These are phyloP conservation scores for Fusarium cicatricum DNA, from an alignment of 2,329 filamentous ascomycete genomes.

Conservation along the genomic window DNA sequence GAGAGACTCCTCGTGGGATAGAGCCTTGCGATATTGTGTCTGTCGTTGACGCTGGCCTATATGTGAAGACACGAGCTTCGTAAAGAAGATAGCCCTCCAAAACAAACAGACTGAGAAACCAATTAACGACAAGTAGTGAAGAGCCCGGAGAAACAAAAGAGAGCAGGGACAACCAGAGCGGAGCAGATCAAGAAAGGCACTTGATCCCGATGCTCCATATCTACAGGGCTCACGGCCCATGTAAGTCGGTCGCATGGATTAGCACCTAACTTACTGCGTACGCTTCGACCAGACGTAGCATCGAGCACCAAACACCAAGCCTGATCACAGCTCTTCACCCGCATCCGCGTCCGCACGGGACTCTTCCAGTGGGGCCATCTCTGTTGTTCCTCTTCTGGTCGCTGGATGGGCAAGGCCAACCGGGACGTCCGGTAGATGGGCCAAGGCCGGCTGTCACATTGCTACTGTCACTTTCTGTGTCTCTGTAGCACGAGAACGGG, in stretches of 20 bases:
- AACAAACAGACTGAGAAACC: not conserved
- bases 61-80: not conserved
- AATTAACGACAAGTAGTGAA: constrained; percentile 5
- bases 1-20: no score
- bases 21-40: no score
- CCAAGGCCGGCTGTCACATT: not conserved
- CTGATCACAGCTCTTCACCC: not conserved
- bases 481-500: not conserved
- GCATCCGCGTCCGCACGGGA: not conserved
- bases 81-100: not conserved
- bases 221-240: constrained; percentile 31
- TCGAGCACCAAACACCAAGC: constrained; percentile 2
- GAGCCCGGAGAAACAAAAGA: constrained; percentile 14
- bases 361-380: constrained; percentile 22
- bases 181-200: constrained; percentile 17
- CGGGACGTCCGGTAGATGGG: constrained; percentile 25
- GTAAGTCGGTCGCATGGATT: constrained; percentile 32
- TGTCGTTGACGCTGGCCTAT: not conserved
- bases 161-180: not conserved
- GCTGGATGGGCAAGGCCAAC: constrained; percentile 28
- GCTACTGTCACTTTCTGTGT: constrained; percentile 19
- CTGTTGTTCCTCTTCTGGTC: not conserved
- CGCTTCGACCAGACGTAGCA: constrained; percentile 23
- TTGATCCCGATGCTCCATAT: constrained; percentile 24
- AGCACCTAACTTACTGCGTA: constrained; percentile 12